These are phyloP conservation scores for Leishmania major DNA, from an alignment of 208 protist genomes.

Conservation along the genomic window DNA sequence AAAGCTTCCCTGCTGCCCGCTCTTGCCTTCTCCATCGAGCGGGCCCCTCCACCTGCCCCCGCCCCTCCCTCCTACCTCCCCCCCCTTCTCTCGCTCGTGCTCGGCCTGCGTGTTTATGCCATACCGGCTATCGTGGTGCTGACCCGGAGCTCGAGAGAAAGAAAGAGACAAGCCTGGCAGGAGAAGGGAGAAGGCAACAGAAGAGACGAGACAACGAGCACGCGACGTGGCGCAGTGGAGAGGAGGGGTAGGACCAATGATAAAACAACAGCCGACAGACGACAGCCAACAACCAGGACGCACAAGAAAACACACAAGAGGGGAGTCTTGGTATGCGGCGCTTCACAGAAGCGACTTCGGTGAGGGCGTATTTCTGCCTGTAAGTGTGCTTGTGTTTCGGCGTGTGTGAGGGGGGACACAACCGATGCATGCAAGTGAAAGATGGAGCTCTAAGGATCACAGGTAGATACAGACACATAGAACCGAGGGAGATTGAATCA, in stretches of 20 bases:
- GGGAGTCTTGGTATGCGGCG: background rate
- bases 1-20: background rate
- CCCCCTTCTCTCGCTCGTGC: background rate
- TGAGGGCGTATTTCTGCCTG: background rate
- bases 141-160: background rate
- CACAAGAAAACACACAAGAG: background rate
- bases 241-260: background rate
- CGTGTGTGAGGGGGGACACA: background rate
- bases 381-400: background rate
- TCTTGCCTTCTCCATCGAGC: background rate
- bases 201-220: background rate
- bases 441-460: background rate
- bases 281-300: background rate
- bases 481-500: background rate
- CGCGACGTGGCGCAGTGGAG: background rate
- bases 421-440: background rate
- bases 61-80: too few species aligned
- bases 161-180: background rate
- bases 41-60: background rate
- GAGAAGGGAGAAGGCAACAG: background rate
- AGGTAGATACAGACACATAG: background rate
- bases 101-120: background rate
- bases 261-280: background rate
- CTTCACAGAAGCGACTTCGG: background rate
- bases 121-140: background rate